phyloP scores from a whole-genome alignment of 257 asterid species.

The Handroanthus guayacan region DNA sequence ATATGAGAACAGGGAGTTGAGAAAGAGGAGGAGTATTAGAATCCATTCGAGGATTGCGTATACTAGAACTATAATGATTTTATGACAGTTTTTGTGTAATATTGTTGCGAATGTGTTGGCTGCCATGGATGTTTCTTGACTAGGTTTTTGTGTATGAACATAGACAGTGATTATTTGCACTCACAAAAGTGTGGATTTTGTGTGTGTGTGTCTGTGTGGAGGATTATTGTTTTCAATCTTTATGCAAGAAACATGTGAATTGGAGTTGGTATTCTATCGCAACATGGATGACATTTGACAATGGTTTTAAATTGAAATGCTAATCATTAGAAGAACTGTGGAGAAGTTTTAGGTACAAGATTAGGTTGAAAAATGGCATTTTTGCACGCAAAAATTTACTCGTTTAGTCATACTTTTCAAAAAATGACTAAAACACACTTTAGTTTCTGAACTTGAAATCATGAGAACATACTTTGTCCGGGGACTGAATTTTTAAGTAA shows the following conservation, averaged over 20 bases:
- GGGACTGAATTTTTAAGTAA: too few relatives aligned
- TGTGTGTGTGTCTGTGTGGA: neutral
- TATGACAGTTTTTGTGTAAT: slow-evolving; percentile 60
- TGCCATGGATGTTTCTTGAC: slow-evolving; percentile 49
- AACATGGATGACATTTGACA: slow-evolving; percentile 16
- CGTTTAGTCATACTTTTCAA: too few relatives aligned
- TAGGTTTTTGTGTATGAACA: slow-evolving; percentile 7
- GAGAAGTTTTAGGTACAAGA: too few relatives aligned
- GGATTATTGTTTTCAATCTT: neutral
- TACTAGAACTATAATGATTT: slow-evolving; percentile 51
- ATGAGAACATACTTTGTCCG: too few relatives aligned
- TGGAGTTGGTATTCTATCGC: slow-evolving; percentile 12
- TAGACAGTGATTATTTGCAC: neutral
- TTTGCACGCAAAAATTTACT: too few relatives aligned
- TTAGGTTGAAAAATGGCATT: too few relatives aligned
- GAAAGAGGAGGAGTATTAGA: slow-evolving; percentile 61
- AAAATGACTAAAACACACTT: too few relatives aligned
- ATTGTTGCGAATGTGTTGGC: slow-evolving; percentile 65
- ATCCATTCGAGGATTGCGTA: slow-evolving; percentile 79
- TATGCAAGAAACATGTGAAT: neutral
- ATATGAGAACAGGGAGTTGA: slow-evolving; percentile 61
- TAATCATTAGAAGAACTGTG: too few relatives aligned
- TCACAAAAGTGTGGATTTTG: neutral
- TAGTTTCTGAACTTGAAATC: too few relatives aligned
- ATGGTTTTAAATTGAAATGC: neutral